These are phyloP conservation scores for Arthrinium puccinioides DNA, from an alignment of 2,329 filamentous ascomycete genomes.

Conservation along the genomic window DNA sequence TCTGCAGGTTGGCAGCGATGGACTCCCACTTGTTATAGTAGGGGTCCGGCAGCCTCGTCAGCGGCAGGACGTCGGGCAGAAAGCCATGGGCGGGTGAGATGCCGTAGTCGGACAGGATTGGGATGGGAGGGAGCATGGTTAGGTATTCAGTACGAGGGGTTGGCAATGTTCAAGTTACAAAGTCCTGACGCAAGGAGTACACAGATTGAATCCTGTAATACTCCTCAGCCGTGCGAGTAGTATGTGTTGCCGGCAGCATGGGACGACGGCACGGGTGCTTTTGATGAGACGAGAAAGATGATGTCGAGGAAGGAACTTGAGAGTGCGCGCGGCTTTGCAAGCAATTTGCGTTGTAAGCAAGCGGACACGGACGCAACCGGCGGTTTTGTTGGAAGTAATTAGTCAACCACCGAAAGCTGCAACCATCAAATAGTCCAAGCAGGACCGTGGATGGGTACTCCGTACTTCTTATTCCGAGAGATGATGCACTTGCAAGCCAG, in stretches of 20 bases:
- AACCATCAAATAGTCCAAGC: no score
- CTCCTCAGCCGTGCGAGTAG: conserved; percentile 53
- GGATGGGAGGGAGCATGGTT: conserved; percentile 54
- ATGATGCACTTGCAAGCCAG: no score
- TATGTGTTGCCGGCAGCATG: conserved; percentile 27
- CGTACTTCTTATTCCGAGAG: no score
- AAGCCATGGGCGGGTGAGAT: conserved; percentile 77
- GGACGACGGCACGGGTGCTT: conserved; percentile 6
- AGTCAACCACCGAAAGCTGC: no score
- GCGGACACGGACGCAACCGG: no score
- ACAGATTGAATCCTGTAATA: conserved; percentile 50
- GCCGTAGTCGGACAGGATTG: conserved; percentile 68
- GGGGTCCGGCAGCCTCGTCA: conserved; percentile 73
- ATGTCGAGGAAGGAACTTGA: not conserved
- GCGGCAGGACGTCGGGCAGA: conserved; percentile 71
- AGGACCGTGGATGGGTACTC: no score
- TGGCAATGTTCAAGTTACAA: conserved; percentile 16
- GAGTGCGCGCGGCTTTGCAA: no score
- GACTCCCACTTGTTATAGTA: conserved; percentile 97
- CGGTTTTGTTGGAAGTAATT: no score
- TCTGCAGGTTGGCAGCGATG: conserved; percentile 77
- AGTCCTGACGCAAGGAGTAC: conserved; percentile 59
- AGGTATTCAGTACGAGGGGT: conserved; percentile 3
- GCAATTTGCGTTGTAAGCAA: no score
- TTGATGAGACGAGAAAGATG: not conserved